Base-by-base conservation (phyloP, 2,329 filamentous ascomycete genomes). In the Ceratocystis cacaofunesta region DNA sequence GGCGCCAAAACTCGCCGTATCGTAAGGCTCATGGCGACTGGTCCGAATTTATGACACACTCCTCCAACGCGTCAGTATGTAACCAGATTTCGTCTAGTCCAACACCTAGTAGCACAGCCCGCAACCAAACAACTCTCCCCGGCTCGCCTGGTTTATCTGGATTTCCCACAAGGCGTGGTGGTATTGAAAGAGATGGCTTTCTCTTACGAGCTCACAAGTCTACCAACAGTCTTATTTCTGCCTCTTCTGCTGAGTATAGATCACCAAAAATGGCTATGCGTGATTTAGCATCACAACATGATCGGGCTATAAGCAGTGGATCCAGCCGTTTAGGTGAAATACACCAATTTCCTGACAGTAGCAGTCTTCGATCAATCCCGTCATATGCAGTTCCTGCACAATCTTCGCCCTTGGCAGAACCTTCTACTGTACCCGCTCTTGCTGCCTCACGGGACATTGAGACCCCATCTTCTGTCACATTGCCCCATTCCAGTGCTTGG, bases 21-120 rank as follows among this genome's bases (percentile, higher is more conserved):
- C 65, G 50, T 28, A 25, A 30, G 28, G 36, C 57, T 6, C 43
- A 61, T 61, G 43, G 61, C 28, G 57, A 66, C 22, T 46, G 65
- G 10, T 62, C 65, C 15, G 25, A 43, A 12, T 64, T 62, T 3
- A 44, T 61, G 22, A 32, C 61, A 7, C 19, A 25, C 7, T 46
- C 63, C 28, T 66, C 65, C 28, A 62, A 66, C 43, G 50, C 65
- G 1, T 66, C 65, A 12, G 32, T 65, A 25, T 36, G 41, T 10
- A 36, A 52, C 15, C 19, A 60, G 32, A 43, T 55, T 3, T 8
- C 41, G 2, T 22, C 58, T 12, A 30, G 44, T 8, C 32, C 46
- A 19, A 43, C 58, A 4, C 58, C 36, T 25, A 66, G 62, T 15
- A 3, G 36, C 36, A 4, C 36, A 41, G 3, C 10, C 10, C 36